Evolutionary conservation across 2,329 filamentous ascomycete genomes (phyloP).

Genomic region (Xylariaceae sp.): DNA sequence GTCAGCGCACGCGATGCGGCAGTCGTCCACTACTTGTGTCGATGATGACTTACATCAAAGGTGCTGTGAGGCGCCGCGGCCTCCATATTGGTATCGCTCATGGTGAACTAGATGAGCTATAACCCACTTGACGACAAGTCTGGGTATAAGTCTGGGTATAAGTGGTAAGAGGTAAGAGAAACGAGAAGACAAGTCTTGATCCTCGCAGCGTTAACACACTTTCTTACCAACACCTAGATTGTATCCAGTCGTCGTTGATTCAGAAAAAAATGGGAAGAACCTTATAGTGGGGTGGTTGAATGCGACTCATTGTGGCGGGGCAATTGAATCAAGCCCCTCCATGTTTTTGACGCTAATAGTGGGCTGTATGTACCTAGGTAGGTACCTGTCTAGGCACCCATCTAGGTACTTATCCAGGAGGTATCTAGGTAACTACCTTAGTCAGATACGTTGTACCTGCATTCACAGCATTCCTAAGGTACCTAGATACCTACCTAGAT

Average conservation of each 20-base stretch:
- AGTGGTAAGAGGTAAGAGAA: neutral
- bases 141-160: neutral
- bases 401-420: too few species aligned
- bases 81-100: constrained; percentile 10
- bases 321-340: constrained; percentile 9
- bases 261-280: constrained; percentile 4
- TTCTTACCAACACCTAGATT: too few species aligned
- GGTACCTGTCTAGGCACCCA: too few species aligned
- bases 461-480: too few species aligned
- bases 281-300: constrained; percentile 11
- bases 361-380: neutral
- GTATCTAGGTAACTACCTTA: too few species aligned
- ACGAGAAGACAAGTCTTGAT: neutral
- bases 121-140: too few species aligned
- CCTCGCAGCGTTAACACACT: neutral
- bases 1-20: constrained; percentile 6
- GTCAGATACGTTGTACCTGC: too few species aligned
- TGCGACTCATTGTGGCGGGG: constrained; percentile 10
- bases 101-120: neutral
- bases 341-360: neutral
- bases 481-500: too few species aligned
- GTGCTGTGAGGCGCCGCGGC: constrained; percentile 34
- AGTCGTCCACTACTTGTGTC: neutral
- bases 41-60: constrained; percentile 32
- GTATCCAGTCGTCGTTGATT: neutral